phyloP scores from a whole-genome alignment of 2,329 filamentous ascomycete species.

The Diaporthe destruens region DNA sequence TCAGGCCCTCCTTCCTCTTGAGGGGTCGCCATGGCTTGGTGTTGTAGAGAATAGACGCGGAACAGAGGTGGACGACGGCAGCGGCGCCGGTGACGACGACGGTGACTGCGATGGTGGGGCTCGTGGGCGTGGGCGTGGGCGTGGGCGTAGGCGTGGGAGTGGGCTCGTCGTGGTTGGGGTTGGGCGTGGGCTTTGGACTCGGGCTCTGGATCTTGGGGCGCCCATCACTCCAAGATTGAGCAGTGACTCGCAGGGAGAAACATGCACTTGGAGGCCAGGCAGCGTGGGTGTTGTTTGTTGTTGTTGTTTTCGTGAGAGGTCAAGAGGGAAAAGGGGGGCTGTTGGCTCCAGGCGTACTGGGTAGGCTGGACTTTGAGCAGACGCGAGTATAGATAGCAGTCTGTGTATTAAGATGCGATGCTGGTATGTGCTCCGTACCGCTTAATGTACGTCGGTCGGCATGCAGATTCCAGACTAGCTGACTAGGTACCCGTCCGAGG shows the following conservation, averaged over 20 bases:
- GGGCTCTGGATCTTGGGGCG: constrained; percentile 37
- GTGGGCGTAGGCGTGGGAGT: constrained; percentile 14
- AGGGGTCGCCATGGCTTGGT: constrained; percentile 39
- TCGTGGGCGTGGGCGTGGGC: constrained; percentile 44
- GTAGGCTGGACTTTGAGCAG: constrained; percentile 28
- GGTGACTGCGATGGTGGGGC: constrained; percentile 43
- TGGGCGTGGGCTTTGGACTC: constrained; percentile 22
- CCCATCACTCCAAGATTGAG: constrained; percentile 42
- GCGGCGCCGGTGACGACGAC: constrained; percentile 4
- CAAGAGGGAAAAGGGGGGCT: constrained; percentile 30
- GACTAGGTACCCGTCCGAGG: constrained; percentile 16
- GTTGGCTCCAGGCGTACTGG: constrained; percentile 26
- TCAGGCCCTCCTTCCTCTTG: constrained; percentile 66
- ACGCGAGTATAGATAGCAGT: constrained; percentile 21
- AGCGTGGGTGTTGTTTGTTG: constrained; percentile 15
- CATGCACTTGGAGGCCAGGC: constrained; percentile 36
- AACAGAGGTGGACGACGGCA: constrained; percentile 27
- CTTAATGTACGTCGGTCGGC: constrained; percentile 16
- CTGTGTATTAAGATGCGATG: constrained; percentile 30
- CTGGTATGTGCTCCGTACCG: constrained; percentile 31
- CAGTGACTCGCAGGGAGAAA: constrained; percentile 37
- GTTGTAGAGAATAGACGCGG: constrained; percentile 32
- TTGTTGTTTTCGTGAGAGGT: constrained; percentile 9
- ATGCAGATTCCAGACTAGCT: constrained; percentile 15
- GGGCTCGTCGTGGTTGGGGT: constrained; percentile 20